phyloP scores from a whole-genome alignment of 495 filamentous ascomycete genomes.

The Friedmanniomyces simplex region DNA sequence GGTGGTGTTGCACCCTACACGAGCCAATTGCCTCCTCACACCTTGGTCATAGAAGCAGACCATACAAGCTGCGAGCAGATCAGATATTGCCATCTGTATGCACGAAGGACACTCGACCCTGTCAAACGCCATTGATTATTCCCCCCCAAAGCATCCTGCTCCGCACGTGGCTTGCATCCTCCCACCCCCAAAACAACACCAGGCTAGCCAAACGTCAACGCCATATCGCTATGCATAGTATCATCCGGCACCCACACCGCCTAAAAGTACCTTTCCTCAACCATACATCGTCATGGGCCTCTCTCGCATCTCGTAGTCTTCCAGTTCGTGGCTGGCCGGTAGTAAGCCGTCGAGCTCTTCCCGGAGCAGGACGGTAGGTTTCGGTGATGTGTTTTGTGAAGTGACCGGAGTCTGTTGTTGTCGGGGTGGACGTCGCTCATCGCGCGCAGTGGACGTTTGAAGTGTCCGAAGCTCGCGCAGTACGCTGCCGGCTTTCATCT shows the following conservation, averaged over 20 bases:
- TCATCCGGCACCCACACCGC: not conserved
- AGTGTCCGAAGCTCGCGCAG: too few relatives aligned
- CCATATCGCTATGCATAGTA: slow-evolving; percentile 7
- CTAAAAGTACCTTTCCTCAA: not conserved
- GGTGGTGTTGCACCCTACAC: not conserved
- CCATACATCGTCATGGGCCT: slow-evolving; percentile 3
- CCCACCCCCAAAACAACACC: too few relatives aligned
- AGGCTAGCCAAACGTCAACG: not conserved
- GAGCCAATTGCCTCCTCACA: too few relatives aligned
- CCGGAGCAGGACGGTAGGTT: not conserved
- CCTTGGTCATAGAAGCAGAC: too few relatives aligned
- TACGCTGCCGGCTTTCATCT: too few relatives aligned
- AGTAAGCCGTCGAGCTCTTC: slow-evolving; percentile 7
- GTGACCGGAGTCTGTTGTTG: not conserved
- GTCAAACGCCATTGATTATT: too few relatives aligned
- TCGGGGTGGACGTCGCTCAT: not conserved
- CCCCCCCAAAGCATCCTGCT: too few relatives aligned
- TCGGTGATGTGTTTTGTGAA: not conserved
- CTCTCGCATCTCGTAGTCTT: slow-evolving; percentile 6
- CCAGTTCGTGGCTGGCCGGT: slow-evolving; percentile 2
- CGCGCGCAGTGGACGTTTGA: not conserved
- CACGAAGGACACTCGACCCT: too few relatives aligned
- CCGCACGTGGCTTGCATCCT: too few relatives aligned
- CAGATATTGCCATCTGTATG: too few relatives aligned
- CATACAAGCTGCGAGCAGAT: not conserved